A percentile compares a stretch with the other conserved stretches of the same genome.
phyloP scores from a whole-genome alignment of 306 rosid species.

The Begonia masoniana region DNA sequence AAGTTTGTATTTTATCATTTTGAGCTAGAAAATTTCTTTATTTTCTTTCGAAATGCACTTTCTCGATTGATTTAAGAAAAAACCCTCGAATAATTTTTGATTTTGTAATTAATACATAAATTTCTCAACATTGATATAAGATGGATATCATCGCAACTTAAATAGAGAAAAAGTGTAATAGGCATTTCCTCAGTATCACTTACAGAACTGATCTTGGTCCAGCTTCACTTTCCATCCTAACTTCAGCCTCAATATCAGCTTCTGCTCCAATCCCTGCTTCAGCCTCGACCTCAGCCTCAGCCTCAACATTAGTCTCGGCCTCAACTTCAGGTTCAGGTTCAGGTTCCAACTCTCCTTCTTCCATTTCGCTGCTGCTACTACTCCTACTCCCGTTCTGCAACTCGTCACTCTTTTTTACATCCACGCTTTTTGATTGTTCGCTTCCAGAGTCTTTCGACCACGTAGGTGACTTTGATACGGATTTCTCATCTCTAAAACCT shows the following conservation, averaged over 20 bases:
- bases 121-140: no score
- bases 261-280: not conserved
- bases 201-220: conserved; percentile 10
- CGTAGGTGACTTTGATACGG: conserved; percentile 43
- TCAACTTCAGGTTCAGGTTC: no score
- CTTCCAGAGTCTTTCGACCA: conserved; percentile 85
- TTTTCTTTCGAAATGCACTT: no score
- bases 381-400: conserved; percentile 39
- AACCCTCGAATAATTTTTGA: no score
- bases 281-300: no score
- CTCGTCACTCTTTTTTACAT: conserved; percentile 45
- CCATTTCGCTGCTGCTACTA: conserved; percentile 76
- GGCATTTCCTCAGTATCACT: conserved; percentile 15
- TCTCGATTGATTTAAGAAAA: no score
- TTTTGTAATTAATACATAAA: no score
- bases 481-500: conserved; percentile 21
- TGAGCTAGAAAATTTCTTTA: no score
- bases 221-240: not conserved
- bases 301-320: no score
- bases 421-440: conserved; percentile 79
- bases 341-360: conserved; percentile 60
- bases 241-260: not conserved
- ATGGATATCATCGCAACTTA: no score
- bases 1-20: no score
- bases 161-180: no score